phyloP scores from a whole-genome alignment of 768 basidiomycete species.

The Termitomyces sp. region DNA sequence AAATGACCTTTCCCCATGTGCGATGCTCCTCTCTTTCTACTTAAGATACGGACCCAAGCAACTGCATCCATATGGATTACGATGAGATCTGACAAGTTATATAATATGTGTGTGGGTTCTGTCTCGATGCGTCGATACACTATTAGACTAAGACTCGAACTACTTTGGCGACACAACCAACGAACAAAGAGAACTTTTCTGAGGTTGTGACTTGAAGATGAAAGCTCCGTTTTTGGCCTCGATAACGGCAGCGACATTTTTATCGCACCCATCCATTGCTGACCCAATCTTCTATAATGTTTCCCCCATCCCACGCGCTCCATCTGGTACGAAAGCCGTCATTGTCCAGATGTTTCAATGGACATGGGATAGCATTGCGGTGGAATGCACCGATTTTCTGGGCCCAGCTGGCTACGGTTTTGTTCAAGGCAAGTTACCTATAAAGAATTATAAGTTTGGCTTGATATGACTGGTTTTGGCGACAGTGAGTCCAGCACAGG shows the following conservation, averaged over 20 bases:
- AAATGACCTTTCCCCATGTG: slow-evolving; percentile 13
- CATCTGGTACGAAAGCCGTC: slow-evolving; percentile 40
- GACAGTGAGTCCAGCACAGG: slow-evolving; percentile 50
- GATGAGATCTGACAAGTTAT: slow-evolving; percentile 9
- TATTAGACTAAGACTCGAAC: too few species aligned
- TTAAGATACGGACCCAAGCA: not conserved
- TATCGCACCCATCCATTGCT: slow-evolving; percentile 9
- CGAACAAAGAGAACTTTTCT: not conserved
- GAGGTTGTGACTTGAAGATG: slow-evolving; percentile 4
- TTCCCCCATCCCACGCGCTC: slow-evolving; percentile 19
- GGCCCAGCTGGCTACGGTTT: slow-evolving; percentile 72
- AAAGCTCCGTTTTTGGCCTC: not conserved
- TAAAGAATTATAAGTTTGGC: too few species aligned
- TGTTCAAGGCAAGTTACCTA: slow-evolving; percentile 53
- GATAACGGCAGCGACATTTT: not conserved
- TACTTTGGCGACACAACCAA: too few species aligned
- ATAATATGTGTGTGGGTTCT: not conserved
- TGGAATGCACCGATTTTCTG: slow-evolving; percentile 64
- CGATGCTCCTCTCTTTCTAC: not conserved
- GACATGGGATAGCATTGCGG: slow-evolving; percentile 58
- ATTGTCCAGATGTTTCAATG: slow-evolving; percentile 75
- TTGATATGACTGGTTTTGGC: not conserved
- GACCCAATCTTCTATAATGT: slow-evolving; percentile 9
- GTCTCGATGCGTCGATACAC: too few species aligned
- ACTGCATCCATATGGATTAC: not conserved